phyloP scores from a whole-genome alignment of 768 basidiomycete species.

The Tylopilus subfusipes region DNA sequence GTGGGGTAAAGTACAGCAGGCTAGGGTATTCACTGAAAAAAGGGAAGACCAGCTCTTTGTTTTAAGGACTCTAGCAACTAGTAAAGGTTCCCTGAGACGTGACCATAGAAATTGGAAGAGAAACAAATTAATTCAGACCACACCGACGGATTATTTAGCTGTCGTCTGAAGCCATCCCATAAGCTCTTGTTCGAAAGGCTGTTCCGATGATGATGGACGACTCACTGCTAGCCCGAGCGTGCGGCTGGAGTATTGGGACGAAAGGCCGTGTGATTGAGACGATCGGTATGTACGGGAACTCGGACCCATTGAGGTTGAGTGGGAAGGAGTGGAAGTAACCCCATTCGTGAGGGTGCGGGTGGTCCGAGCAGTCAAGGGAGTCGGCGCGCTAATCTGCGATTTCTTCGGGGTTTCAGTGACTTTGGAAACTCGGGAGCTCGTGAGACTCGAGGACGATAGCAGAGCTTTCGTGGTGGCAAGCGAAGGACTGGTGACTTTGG shows the following conservation, averaged over 20 bases:
- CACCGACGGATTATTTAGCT: constrained; percentile 26
- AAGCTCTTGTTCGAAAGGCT: constrained; percentile 35
- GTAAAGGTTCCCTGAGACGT: constrained; percentile 17
- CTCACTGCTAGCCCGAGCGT: constrained; percentile 70
- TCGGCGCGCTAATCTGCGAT: constrained; percentile 84
- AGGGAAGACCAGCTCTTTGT: constrained; percentile 37
- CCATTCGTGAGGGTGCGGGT: constrained; percentile 51
- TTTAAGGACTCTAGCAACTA: constrained; percentile 29
- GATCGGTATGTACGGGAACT: constrained; percentile 64
- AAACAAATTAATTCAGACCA: constrained; percentile 11
- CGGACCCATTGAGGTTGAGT: constrained; percentile 55
- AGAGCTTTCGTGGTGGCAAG: constrained; percentile 51
- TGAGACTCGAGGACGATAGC: constrained; percentile 54
- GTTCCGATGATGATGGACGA: constrained; percentile 35
- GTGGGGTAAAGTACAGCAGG: constrained; percentile 41
- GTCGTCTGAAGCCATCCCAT: constrained; percentile 37
- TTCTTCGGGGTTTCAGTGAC: constrained; percentile 80
- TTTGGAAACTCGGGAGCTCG: constrained; percentile 48
- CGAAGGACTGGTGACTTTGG: constrained; percentile 43
- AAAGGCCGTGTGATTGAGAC: constrained; percentile 66
- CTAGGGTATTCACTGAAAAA: constrained; percentile 34
- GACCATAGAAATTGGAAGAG: constrained; percentile 1
- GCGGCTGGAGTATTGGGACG: constrained; percentile 73
- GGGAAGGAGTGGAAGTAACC: constrained; percentile 56
- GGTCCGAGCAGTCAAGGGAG: constrained; percentile 78